phyloP scores from a whole-genome alignment of 2,329 filamentous ascomycete genomes.

The Cordyceps pruinosa region DNA sequence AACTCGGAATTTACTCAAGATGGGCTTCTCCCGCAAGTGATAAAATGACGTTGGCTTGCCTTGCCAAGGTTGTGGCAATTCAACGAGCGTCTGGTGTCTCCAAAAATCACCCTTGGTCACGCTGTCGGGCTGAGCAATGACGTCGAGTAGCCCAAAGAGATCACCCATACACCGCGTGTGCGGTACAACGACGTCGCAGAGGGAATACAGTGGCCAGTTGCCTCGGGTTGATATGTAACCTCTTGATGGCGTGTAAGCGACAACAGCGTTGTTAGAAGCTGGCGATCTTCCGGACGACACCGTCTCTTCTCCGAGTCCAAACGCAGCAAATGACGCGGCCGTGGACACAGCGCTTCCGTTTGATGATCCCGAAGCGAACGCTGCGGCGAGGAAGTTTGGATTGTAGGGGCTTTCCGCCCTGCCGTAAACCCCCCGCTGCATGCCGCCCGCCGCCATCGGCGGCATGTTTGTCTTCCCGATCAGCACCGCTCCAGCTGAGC shows the following conservation, averaged over 20 bases:
- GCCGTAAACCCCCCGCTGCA: constrained; percentile 48
- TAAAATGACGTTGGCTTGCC: constrained; percentile 27
- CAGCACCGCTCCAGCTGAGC: constrained; percentile 42
- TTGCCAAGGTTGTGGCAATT: constrained; percentile 27
- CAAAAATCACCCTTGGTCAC: constrained; percentile 43
- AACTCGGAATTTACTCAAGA: constrained; percentile 36
- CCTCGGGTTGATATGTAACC: constrained; percentile 44
- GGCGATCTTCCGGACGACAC: constrained; percentile 47
- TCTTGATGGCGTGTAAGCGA: constrained; percentile 48
- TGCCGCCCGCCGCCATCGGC: constrained; percentile 48
- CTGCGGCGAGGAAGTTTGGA: constrained; percentile 41
- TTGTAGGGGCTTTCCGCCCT: constrained; percentile 50
- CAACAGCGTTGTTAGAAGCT: constrained; percentile 45
- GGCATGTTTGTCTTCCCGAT: constrained; percentile 25
- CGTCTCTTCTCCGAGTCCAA: constrained; percentile 47
- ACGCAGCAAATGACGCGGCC: constrained; percentile 42
- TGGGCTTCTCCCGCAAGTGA: constrained; percentile 21
- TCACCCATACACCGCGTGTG: constrained; percentile 42
- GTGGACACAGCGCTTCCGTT: constrained; percentile 46
- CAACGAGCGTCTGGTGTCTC: constrained; percentile 39
- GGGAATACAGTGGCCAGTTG: constrained; percentile 46
- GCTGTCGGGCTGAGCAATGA: constrained; percentile 37
- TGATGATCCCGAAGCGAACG: constrained; percentile 48
- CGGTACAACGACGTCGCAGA: constrained; percentile 46
- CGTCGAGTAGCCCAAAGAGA: constrained; percentile 40